Base-by-base conservation (phyloP, 2,329 filamentous ascomycete species). In the Nannizziopsis arthrosporioides region DNA sequence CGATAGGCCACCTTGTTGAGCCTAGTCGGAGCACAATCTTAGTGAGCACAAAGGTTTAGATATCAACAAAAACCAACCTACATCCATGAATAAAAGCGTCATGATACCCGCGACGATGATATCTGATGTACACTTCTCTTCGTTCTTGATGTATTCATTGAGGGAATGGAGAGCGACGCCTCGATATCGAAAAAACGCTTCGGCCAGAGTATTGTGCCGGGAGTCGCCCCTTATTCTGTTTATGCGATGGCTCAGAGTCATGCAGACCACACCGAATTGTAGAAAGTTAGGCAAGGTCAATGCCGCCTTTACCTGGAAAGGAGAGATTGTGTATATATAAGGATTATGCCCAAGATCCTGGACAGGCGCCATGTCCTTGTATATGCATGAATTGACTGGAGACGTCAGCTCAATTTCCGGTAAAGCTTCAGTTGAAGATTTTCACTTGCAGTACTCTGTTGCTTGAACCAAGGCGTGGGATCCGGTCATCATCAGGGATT, bases 171-270 rank as follows among this genome's bases (percentile, higher is more conserved):
- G 56, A 6, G 59, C 56, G 36, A 54, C 47, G 10, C 60, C 62
- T 5, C 63, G 57, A 42, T 65, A 63, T 6, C 42, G 54, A 34
- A 59, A 62, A 38, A 64, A 64, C 5, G 42, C 57, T 46, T 54
- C 51, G 1, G 48, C 30, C 18, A 67, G 50, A 4, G 42, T 39
- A n/a, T 55, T 51, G 15, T 47, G 51, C 1, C 53, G 15, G 5
- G 47, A 14, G 12, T 55, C 43, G 32, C 38, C 27, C 36, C 43
- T 40, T n/a, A 49, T 49, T 7, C 56, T 57, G 52, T 63, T 65
- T 15, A 65, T 58, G 36, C 61, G 58, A 46, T 68, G 65, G 22
- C 57, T 61, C 9, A 67, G 48, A 6, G 59, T 54, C 56, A 64
- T 59, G 42, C 62, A 63, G 10, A 64, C 50, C 4, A 64, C 53